Evolutionary conservation across 768 basidiomycete genomes (phyloP).

Genomic region (Boletus vinaceobasis): DNA sequence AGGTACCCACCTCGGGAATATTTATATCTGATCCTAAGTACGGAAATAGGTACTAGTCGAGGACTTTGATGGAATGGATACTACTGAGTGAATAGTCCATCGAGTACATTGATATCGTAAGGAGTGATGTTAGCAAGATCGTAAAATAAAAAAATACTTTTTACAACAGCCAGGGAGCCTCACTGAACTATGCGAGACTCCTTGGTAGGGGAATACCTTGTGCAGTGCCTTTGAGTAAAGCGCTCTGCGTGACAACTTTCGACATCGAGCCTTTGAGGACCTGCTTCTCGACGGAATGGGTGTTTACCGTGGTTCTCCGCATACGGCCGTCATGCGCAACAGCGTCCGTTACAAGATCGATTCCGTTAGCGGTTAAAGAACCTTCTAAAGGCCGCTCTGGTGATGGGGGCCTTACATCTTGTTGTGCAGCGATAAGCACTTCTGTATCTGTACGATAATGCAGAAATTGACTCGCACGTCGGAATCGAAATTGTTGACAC

Average conservation of each 20-base stretch:
- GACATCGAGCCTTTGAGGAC: conserved; percentile 54
- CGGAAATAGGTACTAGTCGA: conserved; percentile 1
- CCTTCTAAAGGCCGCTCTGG: conserved; percentile 27
- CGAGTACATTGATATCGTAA: conserved; percentile 14
- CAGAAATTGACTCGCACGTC: conserved; percentile 3
- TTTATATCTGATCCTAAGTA: conserved; percentile 18
- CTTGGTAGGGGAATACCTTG: conserved; percentile 15
- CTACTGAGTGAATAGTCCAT: not conserved
- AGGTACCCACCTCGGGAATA: conserved; percentile 1
- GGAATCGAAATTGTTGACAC: conserved; percentile 1
- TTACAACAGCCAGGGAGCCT: conserved; percentile 3
- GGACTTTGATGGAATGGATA: conserved; percentile 10
- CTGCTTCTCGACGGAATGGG: conserved; percentile 44
- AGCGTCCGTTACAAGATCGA: conserved; percentile 38
- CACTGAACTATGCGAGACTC: not conserved
- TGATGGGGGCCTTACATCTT: conserved; percentile 13
- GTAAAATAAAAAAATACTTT: conserved; percentile 15
- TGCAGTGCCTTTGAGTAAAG: conserved; percentile 10
- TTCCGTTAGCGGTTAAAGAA: conserved; percentile 31
- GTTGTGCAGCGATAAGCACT: conserved; percentile 19
- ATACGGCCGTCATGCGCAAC: conserved; percentile 39
- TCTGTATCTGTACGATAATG: conserved; percentile 19
- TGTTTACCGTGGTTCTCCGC: conserved; percentile 38
- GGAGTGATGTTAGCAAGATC: conserved; percentile 6
- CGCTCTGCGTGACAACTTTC: conserved; percentile 41